These are phyloP conservation scores for Suhomyces bribrorum DNA, from an alignment of 1,139 yeast species.

Conservation along the genomic window DNA sequence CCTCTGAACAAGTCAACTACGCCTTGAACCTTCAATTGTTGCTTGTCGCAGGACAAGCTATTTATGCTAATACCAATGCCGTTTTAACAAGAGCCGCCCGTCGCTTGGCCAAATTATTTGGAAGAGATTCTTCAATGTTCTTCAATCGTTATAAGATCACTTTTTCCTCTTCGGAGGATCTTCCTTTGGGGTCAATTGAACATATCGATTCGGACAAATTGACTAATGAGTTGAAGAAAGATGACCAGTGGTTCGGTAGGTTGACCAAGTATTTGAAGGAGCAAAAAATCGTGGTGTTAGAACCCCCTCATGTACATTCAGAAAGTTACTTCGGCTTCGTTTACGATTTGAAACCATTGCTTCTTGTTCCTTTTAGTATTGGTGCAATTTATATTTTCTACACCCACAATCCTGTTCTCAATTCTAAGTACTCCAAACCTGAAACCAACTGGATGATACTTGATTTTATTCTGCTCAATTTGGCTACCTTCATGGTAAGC, in stretches of 20 bases:
- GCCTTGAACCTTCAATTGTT: constrained; percentile 23
- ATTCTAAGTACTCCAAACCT: constrained; percentile 11
- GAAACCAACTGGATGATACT: constrained; percentile 30
- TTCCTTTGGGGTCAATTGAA: constrained; percentile 27
- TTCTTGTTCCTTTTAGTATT: constrained; percentile 24
- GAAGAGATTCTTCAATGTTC: constrained; percentile 10
- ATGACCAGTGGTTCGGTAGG: constrained; percentile 18
- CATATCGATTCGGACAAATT: constrained; percentile 14
- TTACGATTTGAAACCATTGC: constrained; percentile 35
- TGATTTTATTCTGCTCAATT: constrained; percentile 36
- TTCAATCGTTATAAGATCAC: constrained; percentile 25
- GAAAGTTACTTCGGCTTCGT: constrained; percentile 29
- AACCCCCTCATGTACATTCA: constrained; percentile 20
- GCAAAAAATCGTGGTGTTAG: constrained; percentile 19
- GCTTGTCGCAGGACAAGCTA: constrained; percentile 1
- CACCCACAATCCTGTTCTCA: constrained; percentile 24
- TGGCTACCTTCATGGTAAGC: constrained; percentile 39
- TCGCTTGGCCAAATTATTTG: constrained; percentile 6
- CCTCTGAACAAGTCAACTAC: constrained; percentile 27
- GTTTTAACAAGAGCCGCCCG: constrained; percentile 7
- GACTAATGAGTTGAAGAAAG: constrained; percentile 12
- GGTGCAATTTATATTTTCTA: constrained; percentile 22
- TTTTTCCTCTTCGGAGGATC: constrained; percentile 19
- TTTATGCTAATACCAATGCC: constrained; percentile 7
- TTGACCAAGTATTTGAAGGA: constrained; percentile 17